Percentiles rank a stretch among this genome's conserved stretches.
phyloP scores from a whole-genome alignment of 495 filamentous ascomycete species.

The Oleoguttula mirabilis region DNA sequence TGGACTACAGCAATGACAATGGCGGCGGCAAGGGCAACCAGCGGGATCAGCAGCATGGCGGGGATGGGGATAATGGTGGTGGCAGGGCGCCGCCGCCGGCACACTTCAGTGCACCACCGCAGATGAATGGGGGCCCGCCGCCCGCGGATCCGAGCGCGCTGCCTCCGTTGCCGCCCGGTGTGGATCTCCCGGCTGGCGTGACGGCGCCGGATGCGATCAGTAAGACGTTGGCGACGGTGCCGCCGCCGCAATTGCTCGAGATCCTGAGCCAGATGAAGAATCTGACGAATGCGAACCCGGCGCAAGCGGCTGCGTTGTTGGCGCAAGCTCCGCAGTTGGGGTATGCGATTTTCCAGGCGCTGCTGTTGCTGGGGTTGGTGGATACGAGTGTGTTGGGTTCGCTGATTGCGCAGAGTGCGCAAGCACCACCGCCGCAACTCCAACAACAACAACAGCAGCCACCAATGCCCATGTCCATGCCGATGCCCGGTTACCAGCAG shows the following conservation, averaged over 20 bases:
- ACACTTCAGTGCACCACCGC: conserved; percentile 39
- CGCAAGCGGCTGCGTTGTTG: conserved; percentile 76
- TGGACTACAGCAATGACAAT: conserved; percentile 90
- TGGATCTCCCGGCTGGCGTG: conserved; percentile 67
- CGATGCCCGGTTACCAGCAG: conserved; percentile 20
- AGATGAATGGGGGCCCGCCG: conserved; percentile 23
- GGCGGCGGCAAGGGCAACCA: conserved; percentile 52
- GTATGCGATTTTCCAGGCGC: conserved; percentile 90
- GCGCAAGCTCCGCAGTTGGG: conserved; percentile 82
- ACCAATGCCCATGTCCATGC: conserved; percentile 24
- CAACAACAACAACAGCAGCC: conserved; percentile 23
- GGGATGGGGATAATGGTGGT: not conserved
- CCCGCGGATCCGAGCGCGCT: conserved; percentile 35
- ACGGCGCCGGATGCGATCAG: conserved; percentile 84
- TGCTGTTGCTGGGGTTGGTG: conserved; percentile 87
- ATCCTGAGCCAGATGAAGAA: conserved; percentile 91
- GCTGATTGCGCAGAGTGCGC: conserved; percentile 42
- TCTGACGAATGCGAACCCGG: conserved; percentile 65
- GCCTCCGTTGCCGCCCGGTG: conserved; percentile 72
- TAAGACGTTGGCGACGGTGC: conserved; percentile 71
- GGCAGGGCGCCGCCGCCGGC: conserved; percentile 25
- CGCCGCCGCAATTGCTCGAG: conserved; percentile 81
- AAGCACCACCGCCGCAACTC: conserved; percentile 18
- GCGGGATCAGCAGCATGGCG: not conserved
- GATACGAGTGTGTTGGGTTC: conserved; percentile 48